Evolutionary conservation across 768 basidiomycete genomes (phyloP), one percentile per base, ranked within the genome.

Genomic region (Tephrocybe sp.): DNA sequence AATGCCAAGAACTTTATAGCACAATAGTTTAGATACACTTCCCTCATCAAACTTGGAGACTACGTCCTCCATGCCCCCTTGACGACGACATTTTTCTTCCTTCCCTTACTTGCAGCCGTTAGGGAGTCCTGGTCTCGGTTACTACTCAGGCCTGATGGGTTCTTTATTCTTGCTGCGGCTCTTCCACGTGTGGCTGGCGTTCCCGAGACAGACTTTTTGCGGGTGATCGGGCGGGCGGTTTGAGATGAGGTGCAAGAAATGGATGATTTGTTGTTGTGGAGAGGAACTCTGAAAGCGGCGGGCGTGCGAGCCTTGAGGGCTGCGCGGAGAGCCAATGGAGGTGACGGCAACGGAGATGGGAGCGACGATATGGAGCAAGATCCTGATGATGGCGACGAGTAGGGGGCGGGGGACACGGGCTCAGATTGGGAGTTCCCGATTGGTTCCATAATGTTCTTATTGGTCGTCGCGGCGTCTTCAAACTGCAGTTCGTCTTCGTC

Each of bases 401-500:
- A 34, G n/a, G 40, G n/a, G 1, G 6, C 15, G 6, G 40, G 13
- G 7, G 24, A 41, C 13, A 7, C 13, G 7, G 25, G 7, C 9
- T 16, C 40, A 34, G 32, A 16, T 12, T n/a, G 7, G 22, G 9
- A n/a, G 15, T 19, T 37, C 21, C 9, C 18, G 36, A 16, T 19
- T 5, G 16, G 18, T 37, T 5, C 36, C 18, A 19, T 37, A 34
- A n/a, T 5, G 3, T 24, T 8, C 4, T 16, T 8, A 9, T 24
- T 19, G 12, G 15, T 40, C 16, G 16, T 18, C 13, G n/a, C 27
- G 8, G 25, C n/a, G 44, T 27, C 27, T 26, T 16, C 37, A 15
- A 46, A 45, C n/a, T 48, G 49, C 4, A 38, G 31, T 18, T 53
- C 52, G 7, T 48, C 24, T 21, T 57, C 56, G 16, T 44, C 36